These are phyloP conservation scores for Avena insularis DNA, from an alignment of 176 grass and related monocot genomes.

Conservation along the genomic window DNA sequence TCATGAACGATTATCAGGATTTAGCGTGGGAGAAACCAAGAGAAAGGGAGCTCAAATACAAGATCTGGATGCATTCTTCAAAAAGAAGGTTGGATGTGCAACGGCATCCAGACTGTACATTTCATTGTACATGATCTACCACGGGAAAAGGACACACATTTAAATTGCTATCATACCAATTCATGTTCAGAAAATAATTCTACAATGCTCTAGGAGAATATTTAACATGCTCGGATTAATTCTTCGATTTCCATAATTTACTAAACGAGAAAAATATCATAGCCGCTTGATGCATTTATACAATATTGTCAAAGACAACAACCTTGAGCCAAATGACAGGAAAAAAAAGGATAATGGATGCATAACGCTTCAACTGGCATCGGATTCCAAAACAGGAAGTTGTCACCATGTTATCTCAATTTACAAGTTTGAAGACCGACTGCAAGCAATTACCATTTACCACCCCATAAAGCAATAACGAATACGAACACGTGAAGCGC, in stretches of 20 bases:
- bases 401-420: constrained; percentile 10
- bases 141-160: neutral
- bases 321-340: neutral
- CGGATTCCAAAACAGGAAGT: neutral
- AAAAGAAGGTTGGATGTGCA: neutral
- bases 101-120: neutral
- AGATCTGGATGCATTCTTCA: neutral
- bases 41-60: constrained; percentile 2
- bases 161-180: neutral
- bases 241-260: neutral
- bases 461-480: constrained; percentile 16
- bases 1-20: neutral
- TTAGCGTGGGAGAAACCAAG: neutral
- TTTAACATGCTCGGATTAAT: neutral
- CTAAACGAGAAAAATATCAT: neutral
- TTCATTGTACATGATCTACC: neutral
- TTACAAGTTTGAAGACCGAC: neutral
- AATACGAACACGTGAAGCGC: neutral
- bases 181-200: neutral
- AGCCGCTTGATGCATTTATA: neutral
- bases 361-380: neutral
- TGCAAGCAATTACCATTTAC: constrained; percentile 13
- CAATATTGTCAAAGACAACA: neutral
- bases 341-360: neutral
- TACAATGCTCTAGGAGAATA: neutral